Evolutionary conservation across 306 rosid genomes (phyloP), one percentile per base, ranked within the genome.

Genomic region (Lablab purpureus): DNA sequence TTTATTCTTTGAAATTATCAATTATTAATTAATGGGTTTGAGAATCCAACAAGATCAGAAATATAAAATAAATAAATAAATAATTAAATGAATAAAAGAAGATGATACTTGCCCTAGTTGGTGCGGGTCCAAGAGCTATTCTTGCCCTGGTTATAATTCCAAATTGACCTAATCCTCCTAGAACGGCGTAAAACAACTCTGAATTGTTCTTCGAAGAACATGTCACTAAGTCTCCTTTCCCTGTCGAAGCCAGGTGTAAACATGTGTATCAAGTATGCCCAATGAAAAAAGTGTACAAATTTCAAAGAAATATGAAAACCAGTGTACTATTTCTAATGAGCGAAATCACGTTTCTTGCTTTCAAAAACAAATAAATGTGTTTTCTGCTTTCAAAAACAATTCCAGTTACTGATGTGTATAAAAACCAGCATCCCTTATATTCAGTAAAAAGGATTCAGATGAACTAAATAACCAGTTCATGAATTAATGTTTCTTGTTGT

Each of bases 161-260:
- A 81, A 96, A 91, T 81, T 96, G 98, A 4, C 99, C 99, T 71
- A 96, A 81, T 49, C 99, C 99, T 75, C 99, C 98, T 14, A 96
- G 94, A 50, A 82, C 96, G 0, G 85, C 87, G 49, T 90, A 66
- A 82, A 93, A 96, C 62, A 96, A 87, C 17, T 89, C 90, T 1
- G 93, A 71, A 23, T 78, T 83, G 0, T 58, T 80, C 21, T 56
- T 54, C 2, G 84, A 36, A 1, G 98, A 93, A 78, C 98, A 93
- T 28, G 98, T 93, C 67, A 90, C 80, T 0, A 65, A 9, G 9
- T 96, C 96, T 5, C 99, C 98, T 80, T 81, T 82, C 9, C 97
- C 97, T 94, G 83, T 32, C 4, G 3, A 30, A 60, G 1, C 7
- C 23, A 18, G 17, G 3, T 67, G 28, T 76, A 50, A 34, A 34